Conservation (phyloP, 2,329 filamentous ascomycete genomes). For the Phialocephala sp. region DNA sequence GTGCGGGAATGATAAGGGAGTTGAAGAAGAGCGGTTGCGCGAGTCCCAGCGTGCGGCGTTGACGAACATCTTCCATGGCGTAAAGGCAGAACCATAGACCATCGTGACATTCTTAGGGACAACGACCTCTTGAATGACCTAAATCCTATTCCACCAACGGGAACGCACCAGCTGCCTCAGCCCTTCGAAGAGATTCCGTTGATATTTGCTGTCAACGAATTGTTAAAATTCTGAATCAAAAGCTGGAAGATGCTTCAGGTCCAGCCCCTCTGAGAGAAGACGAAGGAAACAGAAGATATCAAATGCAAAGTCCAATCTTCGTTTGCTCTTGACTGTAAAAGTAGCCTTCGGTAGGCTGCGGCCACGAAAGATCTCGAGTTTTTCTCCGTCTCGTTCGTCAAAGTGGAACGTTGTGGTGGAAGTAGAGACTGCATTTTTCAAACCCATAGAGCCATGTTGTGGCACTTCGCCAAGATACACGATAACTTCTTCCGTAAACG, state of each 20-base stretch:
- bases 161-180: slow-evolving; percentile 14
- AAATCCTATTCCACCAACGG: slow-evolving; percentile 25
- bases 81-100: slow-evolving; percentile 16
- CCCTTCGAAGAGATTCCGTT: slow-evolving; percentile 8
- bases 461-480: slow-evolving; percentile 22
- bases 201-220: slow-evolving; percentile 7
- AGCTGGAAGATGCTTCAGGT: not conserved
- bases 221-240: not conserved
- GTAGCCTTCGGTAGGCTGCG: not conserved
- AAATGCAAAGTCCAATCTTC: not conserved
- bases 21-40: not conserved
- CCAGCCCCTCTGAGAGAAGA: not conserved
- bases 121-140: slow-evolving; percentile 28
- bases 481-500: slow-evolving; percentile 5
- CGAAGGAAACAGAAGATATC: slow-evolving; percentile 8
- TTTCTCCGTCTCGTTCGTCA: slow-evolving; percentile 6
- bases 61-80: slow-evolving; percentile 38
- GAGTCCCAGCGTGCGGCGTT: slow-evolving; percentile 15
- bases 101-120: slow-evolving; percentile 23
- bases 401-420: slow-evolving; percentile 1
- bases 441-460: not conserved
- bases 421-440: not conserved
- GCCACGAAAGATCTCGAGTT: not conserved
- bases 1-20: not conserved
- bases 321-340: not conserved